phyloP scores from a whole-genome alignment of 331 rosid species.

The Malus hybrid region DNA sequence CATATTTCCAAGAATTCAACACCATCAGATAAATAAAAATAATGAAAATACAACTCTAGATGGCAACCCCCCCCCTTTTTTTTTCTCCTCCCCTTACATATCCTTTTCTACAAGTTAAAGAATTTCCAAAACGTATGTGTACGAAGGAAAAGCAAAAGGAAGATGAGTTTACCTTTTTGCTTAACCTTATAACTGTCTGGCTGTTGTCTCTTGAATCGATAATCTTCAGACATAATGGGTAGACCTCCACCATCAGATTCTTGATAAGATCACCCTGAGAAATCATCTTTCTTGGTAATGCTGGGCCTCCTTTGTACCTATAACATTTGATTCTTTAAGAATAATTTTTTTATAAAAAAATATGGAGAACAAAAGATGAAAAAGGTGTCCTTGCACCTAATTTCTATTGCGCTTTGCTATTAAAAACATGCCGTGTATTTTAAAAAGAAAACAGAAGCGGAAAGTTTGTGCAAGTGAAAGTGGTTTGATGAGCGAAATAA shows the following conservation, averaged over 20 bases:
- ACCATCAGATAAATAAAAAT: neutral
- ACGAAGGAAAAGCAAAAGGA: neutral
- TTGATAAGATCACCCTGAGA: slow-evolving; percentile 61
- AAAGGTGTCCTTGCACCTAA: neutral
- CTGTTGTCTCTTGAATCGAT: slow-evolving; percentile 70
- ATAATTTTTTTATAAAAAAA: neutral
- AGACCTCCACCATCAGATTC: slow-evolving; percentile 80
- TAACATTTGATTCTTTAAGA: neutral
- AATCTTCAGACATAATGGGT: slow-evolving; percentile 69
- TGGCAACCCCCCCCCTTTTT: neutral
- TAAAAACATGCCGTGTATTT: neutral
- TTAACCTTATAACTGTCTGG: slow-evolving; percentile 48
- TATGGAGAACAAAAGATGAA: neutral
- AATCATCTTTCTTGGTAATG: slow-evolving; percentile 82
- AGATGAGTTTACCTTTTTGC: slow-evolving; percentile 65
- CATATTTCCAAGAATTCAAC: neutral
- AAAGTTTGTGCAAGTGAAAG: neutral
- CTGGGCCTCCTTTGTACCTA: slow-evolving; percentile 98
- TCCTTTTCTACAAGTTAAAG: neutral
- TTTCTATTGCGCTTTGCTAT: neutral
- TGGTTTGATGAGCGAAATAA: neutral
- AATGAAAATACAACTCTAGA: neutral
- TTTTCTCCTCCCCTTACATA: neutral
- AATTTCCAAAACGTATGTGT: neutral
- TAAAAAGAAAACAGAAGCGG: neutral